Base-by-base conservation (phyloP, 78 protist species). In the Creolimax fragrantissima region DNA sequence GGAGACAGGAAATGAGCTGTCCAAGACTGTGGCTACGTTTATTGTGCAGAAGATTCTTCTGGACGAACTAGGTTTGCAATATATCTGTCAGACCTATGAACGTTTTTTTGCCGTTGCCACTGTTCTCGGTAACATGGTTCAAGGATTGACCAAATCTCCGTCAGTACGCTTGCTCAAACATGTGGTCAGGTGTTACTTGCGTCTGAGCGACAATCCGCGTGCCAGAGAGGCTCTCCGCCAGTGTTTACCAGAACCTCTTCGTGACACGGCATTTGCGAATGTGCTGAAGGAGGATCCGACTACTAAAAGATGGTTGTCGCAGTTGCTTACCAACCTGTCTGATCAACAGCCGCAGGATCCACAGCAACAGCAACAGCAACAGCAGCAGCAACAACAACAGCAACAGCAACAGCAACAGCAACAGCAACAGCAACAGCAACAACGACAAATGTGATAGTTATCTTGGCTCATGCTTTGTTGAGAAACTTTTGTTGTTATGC, bases 1-100 rank as follows among this genome's bases (percentile, higher is more conserved):
- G 99, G 99, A 98, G 92, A 94, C 94, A 24, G 99, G 99, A 37
- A 89, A 94, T 35, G 99, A 98, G 86, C 92, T 97, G 37, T 94
- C 97, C 44, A 97, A 97, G 90, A 98, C 99, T 3, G 99, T 93
- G 42, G 99, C 99, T 45, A 98, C 99, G n/a, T 98, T 98, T 94
- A 97, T 98, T 43, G 98, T 98, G 32, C 99, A 98, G 95, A 98
- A 98, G 95, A 98, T 98, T 36, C 93, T 98, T 3, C 92, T 96
- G 3, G 97, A 96, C 90, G 99, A 98, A 6, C 90, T 85, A 67
- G 98, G 98, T n/a, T 94, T 96, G 44, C 39, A 41, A 81, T 98
- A 98, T 95, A 94, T 98, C 7, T 97, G 96, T 42, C 85, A 43
- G 35, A 96, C 98, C 3, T 94, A 95, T 42, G 99, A 98, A 91